These are phyloP conservation scores for Trichothecium roseum DNA, from an alignment of 2,329 filamentous ascomycete genomes.

Conservation along the genomic window DNA sequence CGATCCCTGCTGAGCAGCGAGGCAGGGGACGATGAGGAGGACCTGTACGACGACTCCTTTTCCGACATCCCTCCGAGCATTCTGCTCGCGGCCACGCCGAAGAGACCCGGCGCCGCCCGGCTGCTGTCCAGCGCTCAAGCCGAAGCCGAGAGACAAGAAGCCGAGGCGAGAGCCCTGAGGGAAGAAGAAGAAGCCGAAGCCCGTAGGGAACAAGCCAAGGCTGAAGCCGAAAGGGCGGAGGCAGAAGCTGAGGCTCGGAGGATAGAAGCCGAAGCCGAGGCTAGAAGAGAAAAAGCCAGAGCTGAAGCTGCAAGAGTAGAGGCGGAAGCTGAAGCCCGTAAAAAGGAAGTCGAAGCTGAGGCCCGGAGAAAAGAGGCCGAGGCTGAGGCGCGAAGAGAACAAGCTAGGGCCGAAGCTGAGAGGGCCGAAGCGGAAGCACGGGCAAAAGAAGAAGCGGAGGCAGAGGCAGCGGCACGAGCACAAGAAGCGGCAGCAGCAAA, in stretches of 20 bases:
- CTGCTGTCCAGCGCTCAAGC: neutral
- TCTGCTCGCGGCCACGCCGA: constrained; percentile 38
- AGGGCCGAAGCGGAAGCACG: neutral
- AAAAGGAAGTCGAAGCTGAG: too few species aligned
- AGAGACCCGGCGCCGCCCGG: constrained; percentile 10
- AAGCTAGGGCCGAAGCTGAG: constrained; percentile 1
- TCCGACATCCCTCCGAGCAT: constrained; percentile 44
- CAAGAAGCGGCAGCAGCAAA: constrained; percentile 5
- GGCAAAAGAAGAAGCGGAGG: neutral
- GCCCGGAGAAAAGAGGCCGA: too few species aligned
- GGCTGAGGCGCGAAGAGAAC: too few species aligned
- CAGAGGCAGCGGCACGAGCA: neutral
- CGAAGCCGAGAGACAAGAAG: constrained; percentile 5
- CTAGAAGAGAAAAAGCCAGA: constrained; percentile 4
- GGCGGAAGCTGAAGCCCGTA: too few species aligned
- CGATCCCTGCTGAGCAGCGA: constrained; percentile 1
- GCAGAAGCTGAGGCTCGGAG: too few species aligned
- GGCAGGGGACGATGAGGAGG: constrained; percentile 16
- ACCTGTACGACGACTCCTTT: constrained; percentile 43
- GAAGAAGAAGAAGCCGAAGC: too few species aligned
- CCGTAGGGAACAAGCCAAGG: too few species aligned
- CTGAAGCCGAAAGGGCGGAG: too few species aligned
- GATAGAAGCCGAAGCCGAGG: constrained; percentile 2
- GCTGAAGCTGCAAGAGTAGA: too few species aligned
- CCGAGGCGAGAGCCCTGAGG: constrained; percentile 3